phyloP scores from a whole-genome alignment of 495 filamentous ascomycete species.

The Hypomontagnella monticulosa region DNA sequence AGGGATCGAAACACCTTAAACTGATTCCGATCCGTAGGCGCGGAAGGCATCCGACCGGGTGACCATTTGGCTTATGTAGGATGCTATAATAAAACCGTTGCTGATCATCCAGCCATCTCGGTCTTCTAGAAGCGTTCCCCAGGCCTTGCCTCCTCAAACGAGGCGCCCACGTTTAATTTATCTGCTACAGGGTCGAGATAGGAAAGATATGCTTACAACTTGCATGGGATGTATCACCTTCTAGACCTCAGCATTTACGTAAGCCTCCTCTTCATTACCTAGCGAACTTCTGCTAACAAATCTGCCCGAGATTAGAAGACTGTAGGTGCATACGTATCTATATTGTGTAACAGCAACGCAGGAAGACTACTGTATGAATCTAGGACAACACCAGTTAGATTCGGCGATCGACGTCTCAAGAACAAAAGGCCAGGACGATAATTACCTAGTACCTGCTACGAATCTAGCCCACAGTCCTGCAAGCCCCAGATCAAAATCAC shows the following conservation, averaged over 20 bases:
- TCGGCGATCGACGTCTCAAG: neutral
- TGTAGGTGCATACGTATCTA: neutral
- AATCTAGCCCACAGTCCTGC: neutral
- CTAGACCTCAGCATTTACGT: conserved; percentile 12
- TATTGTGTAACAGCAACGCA: conserved; percentile 6
- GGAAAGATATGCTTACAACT: conserved; percentile 26
- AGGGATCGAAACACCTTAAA: conserved; percentile 1
- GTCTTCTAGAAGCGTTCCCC: conserved; percentile 42
- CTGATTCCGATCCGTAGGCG: conserved; percentile 9
- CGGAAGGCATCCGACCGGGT: conserved; percentile 41
- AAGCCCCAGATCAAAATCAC: conserved; percentile 9
- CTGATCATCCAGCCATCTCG: conserved; percentile 29
- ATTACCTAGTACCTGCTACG: no score
- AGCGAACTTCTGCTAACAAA: neutral
- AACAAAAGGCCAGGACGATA: no score
- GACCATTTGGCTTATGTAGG: conserved; percentile 19
- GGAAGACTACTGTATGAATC: conserved; percentile 16
- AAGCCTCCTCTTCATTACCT: conserved; percentile 6
- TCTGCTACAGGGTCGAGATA: conserved; percentile 33
- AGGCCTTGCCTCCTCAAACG: conserved; percentile 15
- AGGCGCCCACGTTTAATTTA: conserved; percentile 31
- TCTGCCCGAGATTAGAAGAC: conserved; percentile 11
- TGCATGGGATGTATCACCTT: conserved; percentile 32
- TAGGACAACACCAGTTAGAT: conserved; percentile 11
- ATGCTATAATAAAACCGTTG: conserved; percentile 25